Base-by-base conservation (phyloP, 495 filamentous ascomycete genomes). In the Penicillium paradoxum region DNA sequence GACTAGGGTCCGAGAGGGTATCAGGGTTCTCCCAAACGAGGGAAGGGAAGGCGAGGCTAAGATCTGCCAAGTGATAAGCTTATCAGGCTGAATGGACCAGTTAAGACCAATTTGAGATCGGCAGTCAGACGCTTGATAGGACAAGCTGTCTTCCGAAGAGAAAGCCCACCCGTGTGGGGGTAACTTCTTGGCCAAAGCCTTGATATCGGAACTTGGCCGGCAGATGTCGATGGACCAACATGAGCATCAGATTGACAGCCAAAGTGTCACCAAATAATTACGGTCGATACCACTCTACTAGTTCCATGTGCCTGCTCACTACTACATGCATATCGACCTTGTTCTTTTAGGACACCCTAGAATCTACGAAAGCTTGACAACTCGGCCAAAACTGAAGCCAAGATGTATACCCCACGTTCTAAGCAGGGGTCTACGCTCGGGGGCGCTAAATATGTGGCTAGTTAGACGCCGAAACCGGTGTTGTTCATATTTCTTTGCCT, bases 11-110 rank as follows among this genome's bases (percentile, higher is more conserved):
- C 38, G 45, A 33, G 34, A 27, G 30, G 34, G 46, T 55, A 53
- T 47, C 46, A 37, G 13, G n/a, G 32, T 5, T 14, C 49, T 37
- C 48, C 64, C 60, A 0, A 48, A 67, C 64, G 34, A 58, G 62
- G 67, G 63, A 68, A 48, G 60, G 66, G 60, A 60, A 49, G 60
- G 67, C 67, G 67, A 68, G 53, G 41, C 56, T 54, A 63, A 47
- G 40, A 32, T 45, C 32, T 53, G 64, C 66, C 67, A 68, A 70
- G 67, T 60, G 65, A 68, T 64, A 61, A 55, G 64, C 53, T 41
- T 56, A 58, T 62, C 62, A 15, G 5, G 3, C 33, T 36, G 14
- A 3, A 37, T 14, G 34, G 10, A 13, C 4, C 32, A n/a, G 6
- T 17, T 37, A 11, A 7, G 33, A 2, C 33, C 15, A 37, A 37